A percentile compares a stretch with the other conserved stretches of the same genome.
phyloP scores from a whole-genome alignment of 345 rosid species.

The Luvunga scandens region DNA sequence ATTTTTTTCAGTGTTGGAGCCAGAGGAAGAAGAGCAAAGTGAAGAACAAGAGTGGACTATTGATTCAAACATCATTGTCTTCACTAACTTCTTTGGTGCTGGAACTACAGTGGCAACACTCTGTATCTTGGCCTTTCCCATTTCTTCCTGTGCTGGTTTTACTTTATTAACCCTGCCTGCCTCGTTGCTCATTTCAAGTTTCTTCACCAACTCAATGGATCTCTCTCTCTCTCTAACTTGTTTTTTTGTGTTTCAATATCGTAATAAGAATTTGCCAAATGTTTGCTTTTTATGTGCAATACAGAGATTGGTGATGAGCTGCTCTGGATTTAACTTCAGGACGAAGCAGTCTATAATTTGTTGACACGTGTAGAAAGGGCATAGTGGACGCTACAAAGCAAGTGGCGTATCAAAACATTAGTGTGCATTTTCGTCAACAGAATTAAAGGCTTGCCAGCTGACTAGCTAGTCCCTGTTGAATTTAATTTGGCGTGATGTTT shows the following conservation, averaged over 20 bases:
- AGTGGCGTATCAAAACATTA: not conserved
- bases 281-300: not conserved
- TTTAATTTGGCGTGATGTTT: too few relatives aligned
- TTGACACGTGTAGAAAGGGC: not conserved
- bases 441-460: too few relatives aligned
- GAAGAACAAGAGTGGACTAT: not conserved
- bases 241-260: not conserved
- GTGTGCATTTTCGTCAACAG: not conserved
- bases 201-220: not conserved
- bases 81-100: conserved; percentile 13
- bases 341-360: not conserved
- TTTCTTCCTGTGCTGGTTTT: not conserved
- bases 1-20: not conserved
- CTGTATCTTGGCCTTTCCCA: not conserved
- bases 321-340: not conserved
- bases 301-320: too few relatives aligned
- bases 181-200: not conserved
- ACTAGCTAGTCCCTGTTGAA: too few relatives aligned
- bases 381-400: too few relatives aligned
- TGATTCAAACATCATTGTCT: conserved; percentile 9
- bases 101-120: conserved; percentile 18
- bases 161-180: not conserved
- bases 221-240: not conserved
- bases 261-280: not conserved
- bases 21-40: not conserved